Evolutionary conservation across 2,329 filamentous ascomycete genomes (phyloP).

Genomic region (Aspergillus nomiae): DNA sequence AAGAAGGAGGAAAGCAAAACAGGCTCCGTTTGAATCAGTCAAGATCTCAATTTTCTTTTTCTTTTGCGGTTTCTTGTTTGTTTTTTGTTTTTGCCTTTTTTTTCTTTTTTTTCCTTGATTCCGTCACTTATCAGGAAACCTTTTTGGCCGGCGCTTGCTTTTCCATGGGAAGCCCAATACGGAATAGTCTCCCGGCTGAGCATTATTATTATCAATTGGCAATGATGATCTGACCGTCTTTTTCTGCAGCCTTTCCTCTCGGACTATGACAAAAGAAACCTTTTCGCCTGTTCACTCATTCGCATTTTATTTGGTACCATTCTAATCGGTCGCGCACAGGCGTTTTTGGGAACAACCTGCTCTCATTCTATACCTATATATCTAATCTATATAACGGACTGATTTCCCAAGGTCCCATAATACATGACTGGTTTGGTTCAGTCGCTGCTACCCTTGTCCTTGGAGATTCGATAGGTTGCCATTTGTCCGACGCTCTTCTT

Average conservation of each 20-base stretch:
- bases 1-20: neutral
- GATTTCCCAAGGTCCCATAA: neutral
- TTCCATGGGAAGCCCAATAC: neutral
- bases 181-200: neutral
- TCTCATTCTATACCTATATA: neutral
- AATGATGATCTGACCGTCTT: constrained; percentile 6
- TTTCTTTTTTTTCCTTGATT: neutral
- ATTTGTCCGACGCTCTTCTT: neutral
- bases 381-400: neutral
- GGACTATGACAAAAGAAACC: neutral
- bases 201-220: neutral
- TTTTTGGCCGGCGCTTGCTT: neutral
- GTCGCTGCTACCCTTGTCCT: neutral
- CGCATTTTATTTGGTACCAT: neutral
- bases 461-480: neutral
- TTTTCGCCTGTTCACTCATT: neutral
- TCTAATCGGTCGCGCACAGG: neutral
- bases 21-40: neutral
- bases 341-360: neutral
- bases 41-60: neutral
- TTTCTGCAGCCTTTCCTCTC: neutral
- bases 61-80: neutral
- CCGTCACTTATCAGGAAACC: neutral
- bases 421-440: neutral
- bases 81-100: neutral